These are phyloP conservation scores for Rhizopus arrhizus DNA, from an alignment of 371 early-diverging fungal species.

Conservation along the genomic window DNA sequence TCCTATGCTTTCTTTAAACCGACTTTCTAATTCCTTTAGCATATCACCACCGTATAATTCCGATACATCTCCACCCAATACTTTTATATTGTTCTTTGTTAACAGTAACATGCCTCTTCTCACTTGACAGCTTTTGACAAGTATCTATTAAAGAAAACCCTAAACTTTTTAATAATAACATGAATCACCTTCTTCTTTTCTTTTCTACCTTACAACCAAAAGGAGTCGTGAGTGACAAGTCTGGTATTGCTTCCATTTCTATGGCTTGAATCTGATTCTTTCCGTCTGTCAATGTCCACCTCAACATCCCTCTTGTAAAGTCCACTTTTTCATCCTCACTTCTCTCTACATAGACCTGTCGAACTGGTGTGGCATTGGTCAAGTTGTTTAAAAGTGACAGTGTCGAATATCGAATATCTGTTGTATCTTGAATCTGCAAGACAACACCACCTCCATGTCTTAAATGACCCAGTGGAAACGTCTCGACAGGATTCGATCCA, in stretches of 20 bases:
- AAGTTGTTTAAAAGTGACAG: slow-evolving; percentile 31
- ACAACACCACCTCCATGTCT: slow-evolving; percentile 31
- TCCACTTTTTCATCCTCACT: slow-evolving; percentile 17
- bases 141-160: slow-evolving; percentile 17
- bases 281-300: slow-evolving; percentile 46
- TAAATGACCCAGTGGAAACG: slow-evolving; percentile 29
- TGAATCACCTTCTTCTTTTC: neutral
- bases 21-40: slow-evolving; percentile 26
- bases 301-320: slow-evolving; percentile 39
- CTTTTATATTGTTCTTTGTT: slow-evolving; percentile 27
- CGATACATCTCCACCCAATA: slow-evolving; percentile 40
- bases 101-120: slow-evolving; percentile 38
- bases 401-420: slow-evolving; percentile 36
- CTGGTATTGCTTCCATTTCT: slow-evolving; percentile 34
- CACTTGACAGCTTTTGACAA: slow-evolving; percentile 39
- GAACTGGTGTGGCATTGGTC: slow-evolving; percentile 27
- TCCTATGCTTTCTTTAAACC: slow-evolving; percentile 33
- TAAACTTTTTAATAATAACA: neutral
- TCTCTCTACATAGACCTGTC: slow-evolving; percentile 33
- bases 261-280: slow-evolving; percentile 32
- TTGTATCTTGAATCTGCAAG: slow-evolving; percentile 40
- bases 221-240: slow-evolving; percentile 35
- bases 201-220: slow-evolving; percentile 47
- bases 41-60: slow-evolving; percentile 37
- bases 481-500: slow-evolving; percentile 16